These are phyloP conservation scores for Raffaelea albimanens DNA, from an alignment of 2,329 filamentous ascomycete genomes.

Conservation along the genomic window DNA sequence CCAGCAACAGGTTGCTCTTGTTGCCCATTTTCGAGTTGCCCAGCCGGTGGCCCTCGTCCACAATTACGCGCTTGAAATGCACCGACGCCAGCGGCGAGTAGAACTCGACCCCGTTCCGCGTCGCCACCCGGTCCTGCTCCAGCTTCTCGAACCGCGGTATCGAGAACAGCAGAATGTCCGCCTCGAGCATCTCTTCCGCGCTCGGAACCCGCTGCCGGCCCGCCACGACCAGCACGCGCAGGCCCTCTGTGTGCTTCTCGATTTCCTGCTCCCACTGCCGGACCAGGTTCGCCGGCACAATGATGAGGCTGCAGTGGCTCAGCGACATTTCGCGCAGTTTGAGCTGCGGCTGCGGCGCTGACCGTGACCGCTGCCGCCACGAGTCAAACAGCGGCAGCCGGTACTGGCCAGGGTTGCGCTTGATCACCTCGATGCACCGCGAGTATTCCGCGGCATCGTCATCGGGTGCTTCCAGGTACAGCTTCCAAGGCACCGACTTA, in stretches of 20 bases:
- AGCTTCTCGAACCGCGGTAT: conserved; percentile 61
- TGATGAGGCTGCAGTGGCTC: conserved; percentile 61
- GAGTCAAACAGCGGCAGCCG: conserved; percentile 21
- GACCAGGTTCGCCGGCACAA: conserved; percentile 76
- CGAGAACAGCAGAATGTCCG: conserved; percentile 73
- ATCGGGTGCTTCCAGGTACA: conserved; percentile 42
- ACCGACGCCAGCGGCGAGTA: conserved; percentile 54
- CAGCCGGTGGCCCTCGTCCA: conserved; percentile 85
- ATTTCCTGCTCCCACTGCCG: conserved; percentile 81
- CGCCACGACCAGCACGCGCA: conserved; percentile 57
- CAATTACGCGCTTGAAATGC: conserved; percentile 80
- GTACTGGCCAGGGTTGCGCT: conserved; percentile 51
- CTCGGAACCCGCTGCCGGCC: conserved; percentile 45
- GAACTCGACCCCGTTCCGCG: conserved; percentile 18
- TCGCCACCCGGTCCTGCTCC: conserved; percentile 33
- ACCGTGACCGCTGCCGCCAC: neutral
- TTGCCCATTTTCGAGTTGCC: conserved; percentile 50
- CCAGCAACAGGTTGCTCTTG: conserved; percentile 45
- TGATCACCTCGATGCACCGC: conserved; percentile 45
- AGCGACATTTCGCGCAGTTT: conserved; percentile 47
- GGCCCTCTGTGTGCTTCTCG: conserved; percentile 58
- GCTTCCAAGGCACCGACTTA: conserved; percentile 60
- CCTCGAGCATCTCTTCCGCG: conserved; percentile 47
- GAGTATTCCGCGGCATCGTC: conserved; percentile 39
- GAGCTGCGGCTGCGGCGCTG: conserved; percentile 15